Evolutionary conservation across 2,329 filamentous ascomycete species (phyloP).

Genomic region (Thyridium curvatum): DNA sequence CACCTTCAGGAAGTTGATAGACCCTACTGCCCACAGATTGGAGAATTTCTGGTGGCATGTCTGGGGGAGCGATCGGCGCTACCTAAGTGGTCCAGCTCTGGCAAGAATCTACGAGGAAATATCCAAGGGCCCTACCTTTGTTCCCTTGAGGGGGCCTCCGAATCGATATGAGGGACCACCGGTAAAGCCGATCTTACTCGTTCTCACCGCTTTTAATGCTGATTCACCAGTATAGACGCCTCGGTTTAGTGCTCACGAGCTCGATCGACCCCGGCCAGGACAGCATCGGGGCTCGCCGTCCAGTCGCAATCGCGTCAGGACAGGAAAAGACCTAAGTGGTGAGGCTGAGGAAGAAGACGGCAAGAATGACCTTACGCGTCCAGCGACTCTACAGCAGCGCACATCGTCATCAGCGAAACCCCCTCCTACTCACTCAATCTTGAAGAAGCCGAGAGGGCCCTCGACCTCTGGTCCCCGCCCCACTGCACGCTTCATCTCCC

Average conservation of each 20-base stretch:
- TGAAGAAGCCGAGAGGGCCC: constrained; percentile 52
- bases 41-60: constrained; percentile 65
- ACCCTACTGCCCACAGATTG: constrained; percentile 56
- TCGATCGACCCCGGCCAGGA: neutral
- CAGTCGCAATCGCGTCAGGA: neutral
- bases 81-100: constrained; percentile 45
- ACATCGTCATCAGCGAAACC: constrained; percentile 38
- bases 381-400: constrained; percentile 12
- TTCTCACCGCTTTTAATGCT: constrained; percentile 8
- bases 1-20: constrained; percentile 50
- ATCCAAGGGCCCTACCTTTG: constrained; percentile 49
- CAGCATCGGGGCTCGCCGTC: too few species aligned
- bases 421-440: constrained; percentile 47
- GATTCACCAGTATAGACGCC: constrained; percentile 1
- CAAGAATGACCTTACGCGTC: neutral
- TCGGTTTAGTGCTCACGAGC: neutral
- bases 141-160: constrained; percentile 46
- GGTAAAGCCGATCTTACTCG: constrained; percentile 26
- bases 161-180: constrained; percentile 46
- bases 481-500: constrained; percentile 56
- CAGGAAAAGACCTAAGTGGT: neutral
- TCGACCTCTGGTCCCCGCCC: constrained; percentile 47
- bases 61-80: constrained; percentile 50
- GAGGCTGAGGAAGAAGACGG: neutral
- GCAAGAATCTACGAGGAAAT: constrained; percentile 52